Evolutionary conservation across 805 yeast species (phyloP).

Genomic region (Diddensiella caesifluorescens): DNA sequence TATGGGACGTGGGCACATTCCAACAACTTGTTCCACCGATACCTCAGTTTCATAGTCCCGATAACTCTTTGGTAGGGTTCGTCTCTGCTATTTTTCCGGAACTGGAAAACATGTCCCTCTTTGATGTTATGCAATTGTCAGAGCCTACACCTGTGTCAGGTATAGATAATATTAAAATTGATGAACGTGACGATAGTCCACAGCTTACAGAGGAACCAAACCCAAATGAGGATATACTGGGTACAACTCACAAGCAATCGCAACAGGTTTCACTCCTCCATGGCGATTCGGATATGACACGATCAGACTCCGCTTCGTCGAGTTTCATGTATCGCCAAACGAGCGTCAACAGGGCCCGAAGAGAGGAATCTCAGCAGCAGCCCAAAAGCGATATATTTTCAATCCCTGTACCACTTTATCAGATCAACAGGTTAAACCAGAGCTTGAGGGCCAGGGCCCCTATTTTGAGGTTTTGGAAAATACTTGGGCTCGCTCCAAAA

Average conservation of each 20-base stretch:
- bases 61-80: conserved; percentile 12
- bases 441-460: conserved; percentile 33
- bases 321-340: too few species aligned
- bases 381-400: conserved; percentile 15
- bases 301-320: too few species aligned
- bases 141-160: too few species aligned
- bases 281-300: too few species aligned
- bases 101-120: conserved; percentile 10
- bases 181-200: too few species aligned
- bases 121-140: conserved; percentile 12
- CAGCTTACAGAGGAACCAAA: too few species aligned
- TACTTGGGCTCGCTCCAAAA: conserved; percentile 34
- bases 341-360: too few species aligned
- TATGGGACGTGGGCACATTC: conserved; percentile 33
- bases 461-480: conserved; percentile 37
- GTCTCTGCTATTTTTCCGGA: conserved; percentile 15
- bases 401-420: conserved; percentile 17
- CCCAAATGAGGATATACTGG: too few species aligned
- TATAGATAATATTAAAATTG: too few species aligned
- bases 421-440: conserved; percentile 20
- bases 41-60: conserved; percentile 10
- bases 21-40: conserved; percentile 17
- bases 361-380: conserved; percentile 1
- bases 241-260: too few species aligned
- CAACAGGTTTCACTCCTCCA: too few species aligned